Percentiles rank a stretch among this genome's conserved stretches.
These are phyloP conservation scores for Phylloporus arenicola DNA, from an alignment of 768 basidiomycete genomes.

Conservation along the genomic window DNA sequence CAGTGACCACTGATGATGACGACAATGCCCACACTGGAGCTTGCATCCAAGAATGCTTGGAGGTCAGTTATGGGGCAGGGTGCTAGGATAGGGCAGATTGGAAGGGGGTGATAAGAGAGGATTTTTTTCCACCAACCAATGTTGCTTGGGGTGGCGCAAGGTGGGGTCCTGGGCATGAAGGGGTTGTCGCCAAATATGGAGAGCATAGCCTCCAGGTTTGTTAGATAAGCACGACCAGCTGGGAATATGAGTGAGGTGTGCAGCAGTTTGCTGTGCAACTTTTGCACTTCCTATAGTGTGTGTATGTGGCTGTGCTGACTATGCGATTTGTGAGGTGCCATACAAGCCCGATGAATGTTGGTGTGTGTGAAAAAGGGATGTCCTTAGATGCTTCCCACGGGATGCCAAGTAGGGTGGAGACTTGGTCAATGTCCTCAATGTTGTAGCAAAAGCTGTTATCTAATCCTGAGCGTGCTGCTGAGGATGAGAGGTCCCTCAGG, in stretches of 20 bases:
- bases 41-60: slow-evolving; percentile 14
- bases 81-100: background rate
- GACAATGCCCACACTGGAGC: slow-evolving; percentile 8
- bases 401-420: slow-evolving; percentile 2
- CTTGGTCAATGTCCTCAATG: background rate
- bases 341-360: slow-evolving; percentile 26
- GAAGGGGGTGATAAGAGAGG: background rate
- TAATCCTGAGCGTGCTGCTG: background rate
- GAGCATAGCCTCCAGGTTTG: background rate
- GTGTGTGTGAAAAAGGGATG: background rate
- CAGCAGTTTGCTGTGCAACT: background rate
- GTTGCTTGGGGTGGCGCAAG: background rate
- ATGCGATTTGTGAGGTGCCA: slow-evolving; percentile 28
- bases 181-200: background rate
- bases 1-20: slow-evolving; percentile 3
- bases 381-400: slow-evolving; percentile 5
- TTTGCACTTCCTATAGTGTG: slow-evolving; percentile 6
- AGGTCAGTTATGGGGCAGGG: slow-evolving; percentile 1
- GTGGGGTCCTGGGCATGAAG: slow-evolving; percentile 28
- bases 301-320: slow-evolving; percentile 19
- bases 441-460: background rate
- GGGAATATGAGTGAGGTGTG: no score
- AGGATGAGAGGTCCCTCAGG: background rate
- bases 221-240: background rate
- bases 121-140: background rate